A percentile compares a stretch with the other conserved stretches of the same genome.
Evolutionary conservation across 2,329 filamentous ascomycete genomes (phyloP).

Genomic region (Epicoccum nigrum): DNA sequence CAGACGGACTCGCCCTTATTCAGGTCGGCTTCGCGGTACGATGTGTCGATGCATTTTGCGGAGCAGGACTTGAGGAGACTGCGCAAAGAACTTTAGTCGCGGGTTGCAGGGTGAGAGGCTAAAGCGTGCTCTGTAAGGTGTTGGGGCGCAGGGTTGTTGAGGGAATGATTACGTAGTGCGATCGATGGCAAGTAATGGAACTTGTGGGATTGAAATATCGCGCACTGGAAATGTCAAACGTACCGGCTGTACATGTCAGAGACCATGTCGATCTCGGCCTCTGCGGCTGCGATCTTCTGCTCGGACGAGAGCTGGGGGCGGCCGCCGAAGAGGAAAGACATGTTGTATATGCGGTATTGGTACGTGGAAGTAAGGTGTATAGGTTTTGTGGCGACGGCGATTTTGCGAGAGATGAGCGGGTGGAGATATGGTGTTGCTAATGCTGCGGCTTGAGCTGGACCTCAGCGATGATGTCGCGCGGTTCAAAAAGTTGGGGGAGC

Average conservation of each 20-base stretch:
- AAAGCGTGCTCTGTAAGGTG: too few relatives aligned
- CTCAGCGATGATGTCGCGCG: slow-evolving; percentile 17
- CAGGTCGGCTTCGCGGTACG: slow-evolving; percentile 94
- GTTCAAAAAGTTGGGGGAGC: slow-evolving; percentile 15
- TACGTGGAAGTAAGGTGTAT: background rate
- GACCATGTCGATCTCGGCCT: slow-evolving; percentile 97
- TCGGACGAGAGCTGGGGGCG: slow-evolving; percentile 87
- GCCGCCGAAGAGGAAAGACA: slow-evolving; percentile 58
- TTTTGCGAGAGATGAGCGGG: background rate
- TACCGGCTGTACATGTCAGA: slow-evolving; percentile 99
- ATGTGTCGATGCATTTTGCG: slow-evolving; percentile 87
- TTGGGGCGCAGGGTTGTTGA: too few relatives aligned
- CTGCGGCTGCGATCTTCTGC: slow-evolving; percentile 95
- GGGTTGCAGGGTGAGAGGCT: background rate
- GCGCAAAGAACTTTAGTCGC: background rate
- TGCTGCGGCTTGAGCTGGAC: background rate
- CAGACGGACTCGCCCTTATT: slow-evolving; percentile 99
- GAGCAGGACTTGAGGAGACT: slow-evolving; percentile 89
- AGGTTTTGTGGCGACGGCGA: background rate
- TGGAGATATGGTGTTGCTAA: background rate
- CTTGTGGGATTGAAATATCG: too few relatives aligned
- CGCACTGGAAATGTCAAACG: too few relatives aligned
- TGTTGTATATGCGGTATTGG: slow-evolving; percentile 17
- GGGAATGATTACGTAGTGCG: background rate
- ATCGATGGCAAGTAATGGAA: too few relatives aligned